A percentile compares a stretch with the other conserved stretches of the same genome.
phyloP scores from a whole-genome alignment of 2,329 filamentous ascomycete genomes.

The Fusarium miscanthi region DNA sequence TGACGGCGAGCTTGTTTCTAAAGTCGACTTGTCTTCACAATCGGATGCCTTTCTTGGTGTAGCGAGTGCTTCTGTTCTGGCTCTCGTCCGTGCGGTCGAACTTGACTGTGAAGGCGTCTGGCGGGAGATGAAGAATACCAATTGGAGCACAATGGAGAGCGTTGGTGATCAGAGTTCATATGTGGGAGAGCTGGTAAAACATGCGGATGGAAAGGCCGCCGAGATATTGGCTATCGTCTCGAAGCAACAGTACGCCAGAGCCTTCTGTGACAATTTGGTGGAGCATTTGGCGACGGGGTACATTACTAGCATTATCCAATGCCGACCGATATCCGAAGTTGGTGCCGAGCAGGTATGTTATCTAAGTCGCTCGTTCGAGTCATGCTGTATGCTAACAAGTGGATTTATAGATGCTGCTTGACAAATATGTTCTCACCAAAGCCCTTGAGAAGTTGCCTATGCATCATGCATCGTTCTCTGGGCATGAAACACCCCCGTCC shows the following conservation, averaged over 20 bases:
- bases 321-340: slow-evolving; percentile 90
- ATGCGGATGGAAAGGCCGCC: slow-evolving; percentile 75
- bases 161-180: slow-evolving; percentile 96
- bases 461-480: slow-evolving; percentile 63
- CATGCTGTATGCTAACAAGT: slow-evolving; percentile 37
- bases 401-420: slow-evolving; percentile 81
- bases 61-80: slow-evolving; percentile 85
- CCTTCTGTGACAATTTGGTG: slow-evolving; percentile 96
- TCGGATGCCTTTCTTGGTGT: slow-evolving; percentile 96
- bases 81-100: slow-evolving; percentile 86
- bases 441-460: slow-evolving; percentile 78
- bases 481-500: slow-evolving; percentile 57
- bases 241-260: slow-evolving; percentile 93
- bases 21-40: slow-evolving; percentile 90
- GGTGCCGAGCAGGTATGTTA: slow-evolving; percentile 84
- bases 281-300: slow-evolving; percentile 85
- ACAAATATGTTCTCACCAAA: slow-evolving; percentile 91
- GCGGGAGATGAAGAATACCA: slow-evolving; percentile 97
- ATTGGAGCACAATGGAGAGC: slow-evolving; percentile 93
- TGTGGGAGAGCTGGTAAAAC: slow-evolving; percentile 81
- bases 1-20: slow-evolving; percentile 78
- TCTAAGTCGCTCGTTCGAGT: neutral
- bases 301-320: slow-evolving; percentile 85
- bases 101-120: slow-evolving; percentile 85
- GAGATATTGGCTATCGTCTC: slow-evolving; percentile 82